Evolutionary conservation across 176 grass and related monocot genomes (phyloP).

Genomic region (Paspalum vaginatum): DNA sequence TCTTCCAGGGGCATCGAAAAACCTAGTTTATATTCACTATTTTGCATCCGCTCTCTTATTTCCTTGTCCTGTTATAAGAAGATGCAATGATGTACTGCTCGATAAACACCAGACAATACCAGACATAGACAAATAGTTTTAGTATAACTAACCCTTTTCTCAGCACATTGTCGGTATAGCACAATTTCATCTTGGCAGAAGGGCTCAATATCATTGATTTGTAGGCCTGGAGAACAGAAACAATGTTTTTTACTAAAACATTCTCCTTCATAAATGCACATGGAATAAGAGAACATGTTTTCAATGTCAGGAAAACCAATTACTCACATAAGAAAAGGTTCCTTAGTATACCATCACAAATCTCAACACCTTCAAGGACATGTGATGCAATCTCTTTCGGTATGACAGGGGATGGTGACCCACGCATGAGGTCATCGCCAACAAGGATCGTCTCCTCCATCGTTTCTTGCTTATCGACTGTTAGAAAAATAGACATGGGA

Average conservation of each 20-base stretch:
- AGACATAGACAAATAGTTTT: constrained; percentile 9
- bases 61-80: constrained; percentile 73
- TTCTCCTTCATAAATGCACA: constrained; percentile 10
- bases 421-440: constrained; percentile 92
- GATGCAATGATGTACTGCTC: not conserved
- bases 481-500: not conserved
- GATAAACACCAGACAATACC: constrained; percentile 24
- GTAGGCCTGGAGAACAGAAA: constrained; percentile 59
- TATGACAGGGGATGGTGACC: constrained; percentile 80
- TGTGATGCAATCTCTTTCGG: constrained; percentile 87
- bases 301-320: constrained; percentile 3
- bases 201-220: constrained; percentile 97
- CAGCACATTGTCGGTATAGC: constrained; percentile 76
- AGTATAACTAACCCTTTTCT: constrained; percentile 70
- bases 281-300: constrained; percentile 21
- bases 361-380: constrained; percentile 92
- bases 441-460: constrained; percentile 96
- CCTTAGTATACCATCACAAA: constrained; percentile 86
- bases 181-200: constrained; percentile 98
- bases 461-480: constrained; percentile 86
- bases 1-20: constrained; percentile 76
- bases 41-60: constrained; percentile 75
- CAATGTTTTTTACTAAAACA: constrained; percentile 15
- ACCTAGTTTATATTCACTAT: constrained; percentile 86
- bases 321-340: constrained; percentile 97